phyloP scores from a whole-genome alignment of 495 filamentous ascomycete genomes.

The Tuber microsphaerosporum region DNA sequence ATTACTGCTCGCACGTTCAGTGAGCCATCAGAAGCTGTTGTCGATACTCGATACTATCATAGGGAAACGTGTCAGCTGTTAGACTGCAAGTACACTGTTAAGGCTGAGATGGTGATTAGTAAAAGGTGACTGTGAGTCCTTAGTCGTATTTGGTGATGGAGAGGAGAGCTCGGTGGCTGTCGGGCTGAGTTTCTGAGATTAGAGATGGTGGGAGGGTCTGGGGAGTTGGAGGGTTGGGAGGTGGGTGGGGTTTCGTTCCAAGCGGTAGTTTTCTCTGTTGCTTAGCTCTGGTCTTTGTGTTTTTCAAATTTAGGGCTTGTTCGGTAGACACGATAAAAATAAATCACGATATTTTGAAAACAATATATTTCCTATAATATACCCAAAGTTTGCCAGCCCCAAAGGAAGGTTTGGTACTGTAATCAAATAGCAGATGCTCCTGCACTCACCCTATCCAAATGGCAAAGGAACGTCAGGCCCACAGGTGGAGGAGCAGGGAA shows the following conservation, averaged over 20 bases:
- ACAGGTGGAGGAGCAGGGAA: too few relatives aligned
- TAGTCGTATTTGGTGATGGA: background rate
- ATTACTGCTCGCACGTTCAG: background rate
- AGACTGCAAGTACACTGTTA: background rate
- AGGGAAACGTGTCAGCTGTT: background rate
- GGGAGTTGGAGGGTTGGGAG: background rate
- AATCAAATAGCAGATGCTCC: too few relatives aligned
- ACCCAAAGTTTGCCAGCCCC: too few relatives aligned
- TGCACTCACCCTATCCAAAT: too few relatives aligned
- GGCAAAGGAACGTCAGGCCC: too few relatives aligned
- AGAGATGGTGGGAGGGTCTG: background rate
- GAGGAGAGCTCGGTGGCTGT: background rate
- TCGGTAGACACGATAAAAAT: too few relatives aligned
- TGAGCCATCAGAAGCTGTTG: background rate
- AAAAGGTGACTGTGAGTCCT: background rate
- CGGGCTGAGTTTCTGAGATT: background rate
- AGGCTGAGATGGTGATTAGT: background rate
- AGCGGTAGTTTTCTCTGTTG: background rate
- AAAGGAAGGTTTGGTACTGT: too few relatives aligned
- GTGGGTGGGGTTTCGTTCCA: background rate
- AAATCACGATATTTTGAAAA: too few relatives aligned
- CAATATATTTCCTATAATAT: too few relatives aligned
- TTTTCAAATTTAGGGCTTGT: background rate
- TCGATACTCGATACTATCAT: background rate
- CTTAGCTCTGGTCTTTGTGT: background rate